These are phyloP conservation scores for Dioscorea dumetorum DNA, from an alignment of 106 monocot species.

Conservation along the genomic window DNA sequence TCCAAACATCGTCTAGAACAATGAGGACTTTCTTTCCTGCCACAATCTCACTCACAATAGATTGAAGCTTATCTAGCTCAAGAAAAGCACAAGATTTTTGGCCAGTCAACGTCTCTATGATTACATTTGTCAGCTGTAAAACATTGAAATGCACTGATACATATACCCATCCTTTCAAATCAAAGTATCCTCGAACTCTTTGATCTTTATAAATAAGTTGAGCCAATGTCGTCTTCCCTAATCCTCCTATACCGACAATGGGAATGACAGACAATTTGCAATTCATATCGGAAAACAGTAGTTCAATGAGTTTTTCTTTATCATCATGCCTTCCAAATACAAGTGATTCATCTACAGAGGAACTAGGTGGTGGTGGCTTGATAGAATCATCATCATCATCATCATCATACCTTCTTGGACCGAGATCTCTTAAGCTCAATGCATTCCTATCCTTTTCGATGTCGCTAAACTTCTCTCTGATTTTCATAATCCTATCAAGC, in stretches of 20 bases:
- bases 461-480: conserved; percentile 11
- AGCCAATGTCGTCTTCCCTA: conserved; percentile 7
- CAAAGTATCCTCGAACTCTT: not conserved
- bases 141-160: not conserved
- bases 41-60: not conserved
- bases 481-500: not conserved
- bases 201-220: conserved; percentile 14
- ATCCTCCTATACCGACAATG: conserved; percentile 19
- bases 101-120: not conserved
- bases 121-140: not conserved
- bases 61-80: not conserved
- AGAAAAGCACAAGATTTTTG: not conserved
- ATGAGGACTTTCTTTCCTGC: not conserved
- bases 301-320: conserved; percentile 8
- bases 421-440: not conserved
- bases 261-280: conserved; percentile 1
- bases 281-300: not conserved
- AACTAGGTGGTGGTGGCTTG: not conserved
- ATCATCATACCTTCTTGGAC: not conserved
- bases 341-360: not conserved
- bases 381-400: not conserved
- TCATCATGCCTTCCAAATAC: conserved; percentile 18
- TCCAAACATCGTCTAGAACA: not conserved
- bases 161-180: not conserved
- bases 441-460: not conserved